phyloP scores from a whole-genome alignment of 139 green algal genomes.

The Coccomyxa sp. region DNA sequence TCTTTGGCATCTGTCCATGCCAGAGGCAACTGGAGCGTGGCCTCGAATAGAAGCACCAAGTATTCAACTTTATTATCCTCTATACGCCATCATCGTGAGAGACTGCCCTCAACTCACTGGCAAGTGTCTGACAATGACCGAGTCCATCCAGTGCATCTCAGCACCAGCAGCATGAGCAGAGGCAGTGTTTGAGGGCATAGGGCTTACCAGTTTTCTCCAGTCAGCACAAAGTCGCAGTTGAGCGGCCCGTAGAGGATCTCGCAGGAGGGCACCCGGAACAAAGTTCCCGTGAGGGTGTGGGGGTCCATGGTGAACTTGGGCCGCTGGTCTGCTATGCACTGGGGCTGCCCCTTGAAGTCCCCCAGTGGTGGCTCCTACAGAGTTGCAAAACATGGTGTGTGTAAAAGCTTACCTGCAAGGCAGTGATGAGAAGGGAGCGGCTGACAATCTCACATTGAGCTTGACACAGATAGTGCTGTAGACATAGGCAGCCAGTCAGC shows the following conservation, averaged over 20 bases:
- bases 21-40: background rate
- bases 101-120: no score
- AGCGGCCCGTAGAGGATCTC: conserved; percentile 64
- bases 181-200: conserved; percentile 19
- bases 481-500: no score
- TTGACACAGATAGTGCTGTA: no score
- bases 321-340: conserved; percentile 18
- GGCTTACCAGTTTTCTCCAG: conserved; percentile 28
- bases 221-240: conserved; percentile 58
- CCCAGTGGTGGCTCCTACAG: conserved; percentile 35
- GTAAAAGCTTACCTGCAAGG: background rate
- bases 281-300: background rate
- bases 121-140: conserved; percentile 14
- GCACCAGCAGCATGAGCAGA: background rate
- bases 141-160: background rate
- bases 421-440: no score
- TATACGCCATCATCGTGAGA: no score
- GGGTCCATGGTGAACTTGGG: conserved; percentile 1
- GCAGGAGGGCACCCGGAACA: conserved; percentile 52
- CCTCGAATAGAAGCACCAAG: background rate
- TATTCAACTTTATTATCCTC: background rate
- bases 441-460: no score
- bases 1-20: background rate
- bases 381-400: background rate
- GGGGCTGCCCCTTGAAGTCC: conserved; percentile 19